Evolutionary conservation across 2,329 filamentous ascomycete species (phyloP).

Genomic region (Domatiomyces catenatus): DNA sequence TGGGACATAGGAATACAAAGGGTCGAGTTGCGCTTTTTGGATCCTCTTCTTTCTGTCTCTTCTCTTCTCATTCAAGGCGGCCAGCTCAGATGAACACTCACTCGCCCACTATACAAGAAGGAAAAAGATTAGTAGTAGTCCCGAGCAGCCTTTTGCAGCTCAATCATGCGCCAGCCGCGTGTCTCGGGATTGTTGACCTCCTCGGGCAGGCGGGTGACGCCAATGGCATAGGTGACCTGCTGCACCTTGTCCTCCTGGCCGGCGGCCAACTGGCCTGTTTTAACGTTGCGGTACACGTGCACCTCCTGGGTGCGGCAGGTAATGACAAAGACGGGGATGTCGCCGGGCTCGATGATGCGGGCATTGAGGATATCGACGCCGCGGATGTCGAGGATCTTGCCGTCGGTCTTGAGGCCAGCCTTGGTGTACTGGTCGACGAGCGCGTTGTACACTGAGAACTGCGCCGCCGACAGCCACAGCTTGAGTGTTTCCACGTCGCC

Average conservation of each 20-base stretch:
- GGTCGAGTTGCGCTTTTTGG: not conserved
- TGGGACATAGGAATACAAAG: not conserved
- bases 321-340: conserved; percentile 79
- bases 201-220: conserved; percentile 81
- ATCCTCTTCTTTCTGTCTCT: not conserved
- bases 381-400: conserved; percentile 85
- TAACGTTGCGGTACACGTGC: conserved; percentile 87
- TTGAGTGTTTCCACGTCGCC: conserved; percentile 81
- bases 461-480: conserved; percentile 88
- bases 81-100: too few species aligned
- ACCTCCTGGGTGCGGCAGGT: conserved; percentile 95
- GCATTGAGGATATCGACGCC: conserved; percentile 59
- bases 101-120: not conserved
- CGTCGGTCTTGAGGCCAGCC: conserved; percentile 84
- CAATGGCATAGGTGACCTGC: conserved; percentile 94
- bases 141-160: conserved; percentile 93
- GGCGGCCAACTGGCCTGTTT: conserved; percentile 75
- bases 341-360: conserved; percentile 33
- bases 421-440: conserved; percentile 91
- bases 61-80: not conserved
- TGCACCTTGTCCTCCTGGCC: conserved; percentile 99
- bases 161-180: conserved; percentile 89
- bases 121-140: conserved; percentile 54
- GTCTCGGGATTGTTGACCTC: conserved; percentile 97
- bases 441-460: conserved; percentile 94